Conservation (phyloP, 2,329 filamentous ascomycete genomes). For the Neofusicoccum laricinum region DNA sequence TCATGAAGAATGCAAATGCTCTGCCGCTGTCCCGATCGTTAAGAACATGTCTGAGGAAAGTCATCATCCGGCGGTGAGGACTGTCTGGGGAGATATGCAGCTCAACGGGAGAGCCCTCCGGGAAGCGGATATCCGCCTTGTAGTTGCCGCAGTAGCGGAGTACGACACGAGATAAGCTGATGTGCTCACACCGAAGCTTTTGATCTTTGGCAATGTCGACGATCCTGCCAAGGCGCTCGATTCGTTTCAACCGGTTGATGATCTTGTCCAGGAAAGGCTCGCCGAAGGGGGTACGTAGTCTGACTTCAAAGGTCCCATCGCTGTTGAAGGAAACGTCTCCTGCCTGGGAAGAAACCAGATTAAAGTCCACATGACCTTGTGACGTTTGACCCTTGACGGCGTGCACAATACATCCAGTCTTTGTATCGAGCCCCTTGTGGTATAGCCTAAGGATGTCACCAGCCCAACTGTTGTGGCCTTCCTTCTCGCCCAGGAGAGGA, state of each 20-base stretch:
- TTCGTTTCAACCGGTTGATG: slow-evolving; percentile 58
- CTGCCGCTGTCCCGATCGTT: slow-evolving; percentile 47
- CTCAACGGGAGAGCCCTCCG: slow-evolving; percentile 39
- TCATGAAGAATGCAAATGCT: slow-evolving; percentile 55
- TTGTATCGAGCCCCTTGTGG: slow-evolving; percentile 30
- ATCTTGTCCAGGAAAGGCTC: slow-evolving; percentile 59
- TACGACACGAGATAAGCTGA: slow-evolving; percentile 61
- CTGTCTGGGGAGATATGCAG: slow-evolving; percentile 61
- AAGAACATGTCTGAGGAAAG: slow-evolving; percentile 57
- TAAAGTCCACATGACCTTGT: slow-evolving; percentile 25
- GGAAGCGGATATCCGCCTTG: slow-evolving; percentile 58
- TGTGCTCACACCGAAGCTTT: slow-evolving; percentile 56
- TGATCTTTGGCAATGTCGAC: slow-evolving; percentile 62
- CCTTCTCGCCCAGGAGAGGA: slow-evolving; percentile 2
- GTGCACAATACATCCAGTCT: slow-evolving; percentile 35
- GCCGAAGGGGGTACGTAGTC: slow-evolving; percentile 58
- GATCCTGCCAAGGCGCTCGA: slow-evolving; percentile 70
- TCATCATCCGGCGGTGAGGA: slow-evolving; percentile 64
- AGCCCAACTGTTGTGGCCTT: background rate
- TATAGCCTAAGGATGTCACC: slow-evolving; percentile 2
- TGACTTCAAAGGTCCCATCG: slow-evolving; percentile 62
- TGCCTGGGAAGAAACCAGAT: slow-evolving; percentile 49
- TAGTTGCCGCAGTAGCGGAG: slow-evolving; percentile 65
- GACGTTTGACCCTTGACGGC: slow-evolving; percentile 40
- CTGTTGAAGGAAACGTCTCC: slow-evolving; percentile 61